Conservation (phyloP, 2,329 filamentous ascomycete genomes). For the Cytospora schulzeri region DNA sequence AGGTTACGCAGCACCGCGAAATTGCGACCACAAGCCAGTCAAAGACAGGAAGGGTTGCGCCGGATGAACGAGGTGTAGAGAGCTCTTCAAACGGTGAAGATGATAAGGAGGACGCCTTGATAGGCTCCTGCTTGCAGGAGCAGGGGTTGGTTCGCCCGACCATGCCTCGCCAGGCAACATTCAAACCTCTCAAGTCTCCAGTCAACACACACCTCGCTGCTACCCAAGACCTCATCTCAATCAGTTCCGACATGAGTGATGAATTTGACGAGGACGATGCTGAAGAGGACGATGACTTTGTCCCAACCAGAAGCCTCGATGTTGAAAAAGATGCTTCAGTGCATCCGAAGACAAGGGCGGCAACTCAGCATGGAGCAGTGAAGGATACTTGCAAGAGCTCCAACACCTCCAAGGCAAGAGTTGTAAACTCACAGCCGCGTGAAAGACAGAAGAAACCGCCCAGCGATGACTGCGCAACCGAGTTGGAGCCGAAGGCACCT, state of each 20-base stretch:
- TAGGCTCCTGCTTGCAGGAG: not conserved
- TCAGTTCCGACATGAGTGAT: not conserved
- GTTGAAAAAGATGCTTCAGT: not conserved
- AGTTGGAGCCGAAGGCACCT: not conserved
- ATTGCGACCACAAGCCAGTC: not conserved
- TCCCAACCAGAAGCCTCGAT: not conserved
- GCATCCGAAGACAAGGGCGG: conserved; percentile 6
- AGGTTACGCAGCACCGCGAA: not conserved
- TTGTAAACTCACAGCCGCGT: not conserved
- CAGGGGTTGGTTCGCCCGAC: not conserved
- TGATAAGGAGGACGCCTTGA: not conserved
- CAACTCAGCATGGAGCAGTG: not conserved
- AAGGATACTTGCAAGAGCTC: not conserved
- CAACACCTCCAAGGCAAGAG: not conserved
- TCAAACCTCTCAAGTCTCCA: not conserved
- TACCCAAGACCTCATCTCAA: not conserved
- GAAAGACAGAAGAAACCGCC: not conserved
- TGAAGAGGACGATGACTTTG: conserved; percentile 7
- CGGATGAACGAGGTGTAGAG: not conserved
- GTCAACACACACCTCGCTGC: not conserved
- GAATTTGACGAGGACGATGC: not conserved
- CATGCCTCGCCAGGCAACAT: not conserved
- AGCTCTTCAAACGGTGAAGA: not conserved
- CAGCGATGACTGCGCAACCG: no score
- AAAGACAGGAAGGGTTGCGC: not conserved